A percentile compares a stretch with the other conserved stretches of the same genome.
phyloP scores from a whole-genome alignment of 768 basidiomycete species.

The Leucosporidium creatinivorum region DNA sequence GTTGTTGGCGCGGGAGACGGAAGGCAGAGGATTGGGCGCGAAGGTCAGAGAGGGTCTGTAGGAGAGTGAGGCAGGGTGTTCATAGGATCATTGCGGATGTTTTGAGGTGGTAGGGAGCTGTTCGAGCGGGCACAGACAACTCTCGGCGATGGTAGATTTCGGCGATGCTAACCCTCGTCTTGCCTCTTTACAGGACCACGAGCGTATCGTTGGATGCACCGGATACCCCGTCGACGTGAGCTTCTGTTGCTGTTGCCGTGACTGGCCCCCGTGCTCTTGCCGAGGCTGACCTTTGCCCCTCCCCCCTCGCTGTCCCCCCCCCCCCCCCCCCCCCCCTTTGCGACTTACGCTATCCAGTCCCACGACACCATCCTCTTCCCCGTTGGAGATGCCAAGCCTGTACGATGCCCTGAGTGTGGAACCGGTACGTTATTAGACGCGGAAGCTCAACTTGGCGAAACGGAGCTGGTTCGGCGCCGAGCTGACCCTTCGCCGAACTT shows the following conservation, averaged over 20 bases:
- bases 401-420: slow-evolving; percentile 86
- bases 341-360: slow-evolving; percentile 43
- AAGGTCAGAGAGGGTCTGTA: no score
- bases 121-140: neutral
- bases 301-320: no score
- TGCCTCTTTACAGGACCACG: slow-evolving; percentile 11
- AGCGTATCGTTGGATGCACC: slow-evolving; percentile 87
- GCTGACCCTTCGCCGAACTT: neutral
- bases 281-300: no score
- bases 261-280: no score
- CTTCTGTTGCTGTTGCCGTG: no score
- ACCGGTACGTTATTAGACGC: slow-evolving; percentile 43
- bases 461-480: no score
- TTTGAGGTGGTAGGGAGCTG: neutral
- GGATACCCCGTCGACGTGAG: slow-evolving; percentile 72
- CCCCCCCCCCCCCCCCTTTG: no score
- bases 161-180: neutral
- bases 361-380: slow-evolving; percentile 62
- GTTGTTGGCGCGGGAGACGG: neutral
- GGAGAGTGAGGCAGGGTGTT: neutral
- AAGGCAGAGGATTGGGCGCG: neutral
- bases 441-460: no score
- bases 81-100: neutral
- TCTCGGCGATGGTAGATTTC: neutral
- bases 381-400: neutral